Base-by-base conservation (phyloP, 2,329 filamentous ascomycete genomes). In the Penicillium hordei region DNA sequence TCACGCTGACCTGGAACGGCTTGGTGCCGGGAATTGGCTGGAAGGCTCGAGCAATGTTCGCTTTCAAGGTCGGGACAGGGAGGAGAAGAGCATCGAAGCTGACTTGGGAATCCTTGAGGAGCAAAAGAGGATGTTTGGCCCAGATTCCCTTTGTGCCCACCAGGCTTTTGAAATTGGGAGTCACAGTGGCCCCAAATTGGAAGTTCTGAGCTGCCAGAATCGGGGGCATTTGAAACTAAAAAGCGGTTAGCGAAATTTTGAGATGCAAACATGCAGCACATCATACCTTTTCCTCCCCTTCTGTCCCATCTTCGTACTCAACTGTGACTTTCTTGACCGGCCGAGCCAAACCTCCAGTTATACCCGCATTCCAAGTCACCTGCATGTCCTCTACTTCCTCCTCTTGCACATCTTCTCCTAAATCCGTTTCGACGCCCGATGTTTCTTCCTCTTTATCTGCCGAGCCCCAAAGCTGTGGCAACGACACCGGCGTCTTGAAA, bases 401-500 rank as follows among this genome's bases (percentile, higher is more conserved):
- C 5, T 62, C 52, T 51, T 61, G 25, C 31, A 31, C 56, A 5
- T 63, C 55, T 27, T 60, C 57, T 13, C 49, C 55, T 6, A 39
- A 34, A 9, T 60, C 42, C 2, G 64, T 59, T 31, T 67, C 59
- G 7, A 64, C 64, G 7, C 65, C 60, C 12, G 61, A 55, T 0
- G 54, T 52, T 12, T 61, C 56, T 8, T 62, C 58, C 0, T 66
- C 62, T 27, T 67, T 63, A 34, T 68, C 65, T 5, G 55, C 31
- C 21, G 63, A 52, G 8, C 62, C 60, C 27, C 66, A 51, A 45
- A 70, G 52, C 39, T 61, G 56, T 23, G 68, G 62, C 1, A 71
- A 60, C 42, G 68, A 67, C 43, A 77, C 59, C 5, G 75, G 74
- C 17, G 70, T 63, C 34, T 69, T 71, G 55, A 76, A 77, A 39